Percentiles rank a stretch among this genome's conserved stretches.
phyloP scores from a whole-genome alignment of 768 basidiomycete genomes.

The Kwoniella europaea region DNA sequence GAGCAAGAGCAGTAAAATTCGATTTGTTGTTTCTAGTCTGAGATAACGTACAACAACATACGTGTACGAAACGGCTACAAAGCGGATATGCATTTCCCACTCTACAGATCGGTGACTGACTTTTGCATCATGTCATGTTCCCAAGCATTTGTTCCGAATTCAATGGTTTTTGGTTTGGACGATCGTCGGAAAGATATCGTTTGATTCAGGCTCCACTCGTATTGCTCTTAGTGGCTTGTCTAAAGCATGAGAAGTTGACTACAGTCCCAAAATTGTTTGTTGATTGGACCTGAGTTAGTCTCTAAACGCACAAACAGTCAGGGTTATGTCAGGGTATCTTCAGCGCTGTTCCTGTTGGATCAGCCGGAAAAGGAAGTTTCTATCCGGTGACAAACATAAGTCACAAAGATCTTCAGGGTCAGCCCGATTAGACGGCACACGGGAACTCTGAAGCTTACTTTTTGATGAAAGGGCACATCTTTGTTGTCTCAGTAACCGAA shows the following conservation, averaged over 20 bases:
- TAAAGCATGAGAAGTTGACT: neutral
- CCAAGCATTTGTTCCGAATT: neutral
- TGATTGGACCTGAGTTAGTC: neutral
- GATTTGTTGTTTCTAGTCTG: slow-evolving; percentile 1
- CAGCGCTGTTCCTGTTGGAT: neutral
- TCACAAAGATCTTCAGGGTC: slow-evolving; percentile 21
- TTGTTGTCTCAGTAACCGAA: slow-evolving; percentile 6
- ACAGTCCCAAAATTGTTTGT: neutral
- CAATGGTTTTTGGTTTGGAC: neutral
- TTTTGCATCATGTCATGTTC: slow-evolving; percentile 12
- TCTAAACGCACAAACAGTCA: neutral
- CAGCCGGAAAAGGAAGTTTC: slow-evolving; percentile 20
- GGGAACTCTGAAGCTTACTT: slow-evolving; percentile 2
- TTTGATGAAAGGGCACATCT: neutral
- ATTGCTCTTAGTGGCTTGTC: neutral
- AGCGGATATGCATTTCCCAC: neutral
- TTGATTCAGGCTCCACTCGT: neutral
- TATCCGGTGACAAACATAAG: slow-evolving; percentile 2
- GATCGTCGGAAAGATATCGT: slow-evolving; percentile 6
- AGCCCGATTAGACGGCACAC: neutral
- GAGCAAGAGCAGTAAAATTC: neutral
- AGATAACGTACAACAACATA: slow-evolving; percentile 4
- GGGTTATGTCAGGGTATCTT: neutral
- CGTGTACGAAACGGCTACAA: neutral
- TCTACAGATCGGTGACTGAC: slow-evolving; percentile 11